Evolutionary conservation across 306 rosid species (phyloP), one percentile per base, ranked within the genome.

Genomic region (Quercus engelmannii): DNA sequence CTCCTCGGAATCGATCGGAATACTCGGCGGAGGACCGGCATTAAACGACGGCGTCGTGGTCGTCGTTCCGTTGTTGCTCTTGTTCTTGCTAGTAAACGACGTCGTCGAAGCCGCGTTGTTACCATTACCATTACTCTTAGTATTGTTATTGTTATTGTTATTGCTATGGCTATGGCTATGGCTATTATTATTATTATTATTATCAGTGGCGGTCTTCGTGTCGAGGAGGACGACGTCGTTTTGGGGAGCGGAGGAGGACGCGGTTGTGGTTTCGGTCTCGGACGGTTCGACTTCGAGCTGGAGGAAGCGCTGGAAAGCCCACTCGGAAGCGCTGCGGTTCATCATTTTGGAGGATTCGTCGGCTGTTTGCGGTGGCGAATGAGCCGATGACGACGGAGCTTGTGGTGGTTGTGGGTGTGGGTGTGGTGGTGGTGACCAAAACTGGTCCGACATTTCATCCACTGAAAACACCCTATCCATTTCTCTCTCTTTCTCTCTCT

Each of bases 381-480:
- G 46, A 41, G 12, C 46, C 0, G 46, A 41, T 2, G 11, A 41
- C 12, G 46, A 41, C 46, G 46, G 46, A 2, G 46, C 46, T 41
- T 35, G 73, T 67, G 82, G 33, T 26, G 84, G 70, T 21, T 76
- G 67, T 61, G 74, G 52, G 13, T 46, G 52, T 11, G 4, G 82
- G 26, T 26, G 70, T 19, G 80, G 55, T 62, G 72, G n/a, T 6
- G 84, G 57, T 11, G 91, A 74, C 96, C 96, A 89, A 72, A 86
- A 82, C 49, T 88, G 91, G 38, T 93, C 97, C 28, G 94, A 52
- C 46, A 95, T 84, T 79, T 95, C 99, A 20, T 78, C 99, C 72
- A 87, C 86, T 51, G 98, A 93, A 21, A 86, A 91, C 70, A 90
- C 89, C 88, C 92, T 85, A 80, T 95, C 99, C 99, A 95, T 95